Evolutionary conservation across 108 stramenopile species (phyloP), one percentile per base, ranked within the genome.

Genomic region (Nitzschia palea): DNA sequence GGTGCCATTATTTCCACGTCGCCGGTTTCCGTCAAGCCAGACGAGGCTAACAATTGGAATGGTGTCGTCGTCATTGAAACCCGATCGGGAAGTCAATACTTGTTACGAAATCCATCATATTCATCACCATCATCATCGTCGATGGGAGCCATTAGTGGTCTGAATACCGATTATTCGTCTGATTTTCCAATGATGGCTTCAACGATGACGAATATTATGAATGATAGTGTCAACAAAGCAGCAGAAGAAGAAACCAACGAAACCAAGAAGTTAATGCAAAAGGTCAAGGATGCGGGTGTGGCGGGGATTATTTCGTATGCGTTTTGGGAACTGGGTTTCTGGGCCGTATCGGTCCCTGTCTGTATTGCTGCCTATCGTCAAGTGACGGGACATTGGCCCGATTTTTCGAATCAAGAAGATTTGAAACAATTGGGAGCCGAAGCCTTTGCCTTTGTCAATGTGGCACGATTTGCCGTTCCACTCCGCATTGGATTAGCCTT

Each of bases 361-460:
- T 88, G 86, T 55, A 44, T 84, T 25, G 67, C 83, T 44, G 87
- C 77, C 43, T 95, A 88, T 59, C 59, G 67, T 4, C 55, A 87
- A 51, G 44, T 88, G 10, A 81, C 87, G 1, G 94, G 94, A 18
- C 87, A 90, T 62, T 92, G 83, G 86, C 94, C 90, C 14, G 87
- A 95, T 76, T 76, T 91, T 22, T 61, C 63, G 10, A 80, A 86
- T 55, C 47, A 47, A 30, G 94, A 91, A 40, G 94, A 92, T 47
- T 54, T 82, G 64, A 56, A 80, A 53, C 83, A 92, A 64, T 44
- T 95, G 32, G 86, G 87, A 10, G 89, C 78, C 17, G 90, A 92
- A 83, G 89, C 89, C n/a, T 92, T 92, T 79, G 94, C 90, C 36
- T 95, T 95, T 81, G 87, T 89, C 42, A 95, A 91, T 54, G 83